phyloP scores from a whole-genome alignment of 2,329 filamentous ascomycete species.

The Apiospora phragmitis region DNA sequence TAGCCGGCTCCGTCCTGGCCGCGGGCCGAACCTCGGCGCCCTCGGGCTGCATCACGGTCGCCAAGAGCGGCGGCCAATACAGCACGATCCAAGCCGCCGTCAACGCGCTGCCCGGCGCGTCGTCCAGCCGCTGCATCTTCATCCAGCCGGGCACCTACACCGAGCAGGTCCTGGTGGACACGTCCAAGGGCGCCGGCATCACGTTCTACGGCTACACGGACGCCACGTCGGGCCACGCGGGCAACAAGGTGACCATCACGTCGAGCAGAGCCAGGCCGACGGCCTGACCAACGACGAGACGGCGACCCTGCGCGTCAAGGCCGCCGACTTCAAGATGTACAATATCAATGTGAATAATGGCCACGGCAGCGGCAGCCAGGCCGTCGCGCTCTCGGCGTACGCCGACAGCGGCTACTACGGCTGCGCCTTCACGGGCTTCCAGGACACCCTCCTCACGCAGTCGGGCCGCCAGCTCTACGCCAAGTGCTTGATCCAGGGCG shows the following conservation, averaged over 20 bases:
- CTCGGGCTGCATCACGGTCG: constrained; percentile 49
- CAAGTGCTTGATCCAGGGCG: constrained; percentile 44
- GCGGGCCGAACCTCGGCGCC: constrained; percentile 40
- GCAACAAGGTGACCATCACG: constrained; percentile 58
- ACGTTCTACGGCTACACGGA: constrained; percentile 60
- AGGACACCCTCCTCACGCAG: constrained; percentile 49
- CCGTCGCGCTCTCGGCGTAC: constrained; percentile 45
- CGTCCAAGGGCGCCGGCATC: constrained; percentile 44
- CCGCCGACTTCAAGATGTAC: constrained; percentile 57
- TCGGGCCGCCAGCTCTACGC: constrained; percentile 48
- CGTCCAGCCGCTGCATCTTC: constrained; percentile 58
- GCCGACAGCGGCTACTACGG: constrained; percentile 48
- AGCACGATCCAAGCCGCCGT: constrained; percentile 55
- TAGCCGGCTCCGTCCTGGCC: constrained; percentile 25
- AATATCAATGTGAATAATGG: constrained; percentile 56
- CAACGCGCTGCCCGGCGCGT: constrained; percentile 51
- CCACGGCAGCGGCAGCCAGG: constrained; percentile 45
- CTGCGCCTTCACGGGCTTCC: constrained; percentile 44
- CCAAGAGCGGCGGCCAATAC: constrained; percentile 35
- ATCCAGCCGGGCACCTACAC: constrained; percentile 60
- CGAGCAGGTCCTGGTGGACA: constrained; percentile 57
- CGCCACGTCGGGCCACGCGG: constrained; percentile 50
- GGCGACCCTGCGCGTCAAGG: constrained; percentile 44
- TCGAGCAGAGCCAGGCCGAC: constrained; percentile 46
- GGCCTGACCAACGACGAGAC: constrained; percentile 53